These are phyloP conservation scores for Magnusiomyces paraingens DNA, from an alignment of 1,139 yeast species.

Conservation along the genomic window DNA sequence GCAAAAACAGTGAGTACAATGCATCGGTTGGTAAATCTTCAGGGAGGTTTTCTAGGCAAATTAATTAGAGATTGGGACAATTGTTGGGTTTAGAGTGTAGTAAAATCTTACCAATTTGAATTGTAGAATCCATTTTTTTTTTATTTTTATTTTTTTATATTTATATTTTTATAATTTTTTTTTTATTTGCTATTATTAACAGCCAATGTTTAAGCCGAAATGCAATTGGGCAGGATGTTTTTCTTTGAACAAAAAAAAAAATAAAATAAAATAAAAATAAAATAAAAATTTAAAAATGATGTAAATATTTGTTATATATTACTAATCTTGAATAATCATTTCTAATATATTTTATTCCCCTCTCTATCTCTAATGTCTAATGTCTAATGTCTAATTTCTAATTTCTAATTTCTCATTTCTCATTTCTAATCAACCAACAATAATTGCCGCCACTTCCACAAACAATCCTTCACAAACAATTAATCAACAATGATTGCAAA, in stretches of 20 bases:
- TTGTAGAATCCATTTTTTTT: constrained; percentile 6
- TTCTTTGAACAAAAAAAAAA: too few species aligned
- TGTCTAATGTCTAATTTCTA: not conserved
- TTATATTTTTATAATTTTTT: too few species aligned
- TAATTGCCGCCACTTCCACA: too few species aligned
- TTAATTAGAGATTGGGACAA: not conserved
- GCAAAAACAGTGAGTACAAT: constrained; percentile 26
- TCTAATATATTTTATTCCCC: not conserved
- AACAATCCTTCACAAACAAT: too few species aligned
- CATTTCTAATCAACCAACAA: too few species aligned
- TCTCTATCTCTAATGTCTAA: not conserved
- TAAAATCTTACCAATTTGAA: constrained; percentile 2
- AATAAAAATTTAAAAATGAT: too few species aligned
- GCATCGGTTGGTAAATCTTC: constrained; percentile 18
- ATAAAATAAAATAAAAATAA: not conserved
- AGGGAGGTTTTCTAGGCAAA: too few species aligned
- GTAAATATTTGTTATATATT: too few species aligned
- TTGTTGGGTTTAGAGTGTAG: not conserved
- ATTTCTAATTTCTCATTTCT: not conserved
- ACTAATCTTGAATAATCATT: not conserved
- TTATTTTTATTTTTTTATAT: not conserved
- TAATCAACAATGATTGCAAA: too few species aligned
- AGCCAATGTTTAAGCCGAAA: too few species aligned
- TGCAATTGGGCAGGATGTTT: not conserved
- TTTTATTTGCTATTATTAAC: too few species aligned